phyloP scores from a whole-genome alignment of 2,329 filamentous ascomycete species.

The Sporothrix schenckii region DNA sequence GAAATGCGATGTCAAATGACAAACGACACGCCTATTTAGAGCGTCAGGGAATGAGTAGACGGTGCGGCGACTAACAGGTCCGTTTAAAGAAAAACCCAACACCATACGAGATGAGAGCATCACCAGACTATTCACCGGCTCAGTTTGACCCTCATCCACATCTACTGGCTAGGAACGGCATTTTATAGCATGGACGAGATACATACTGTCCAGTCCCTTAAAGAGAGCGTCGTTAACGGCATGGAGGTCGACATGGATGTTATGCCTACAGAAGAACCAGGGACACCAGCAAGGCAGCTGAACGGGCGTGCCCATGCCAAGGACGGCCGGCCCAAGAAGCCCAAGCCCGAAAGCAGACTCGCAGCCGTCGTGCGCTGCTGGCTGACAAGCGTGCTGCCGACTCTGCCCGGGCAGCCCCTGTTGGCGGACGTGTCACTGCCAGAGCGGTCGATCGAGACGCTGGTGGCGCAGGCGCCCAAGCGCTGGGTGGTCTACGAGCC shows the following conservation, averaged over 20 bases:
- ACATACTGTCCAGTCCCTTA: neutral
- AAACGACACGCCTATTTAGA: neutral
- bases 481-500: conserved; percentile 64
- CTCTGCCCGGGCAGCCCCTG: conserved; percentile 30
- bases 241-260: conserved; percentile 5
- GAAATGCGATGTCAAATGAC: neutral
- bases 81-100: neutral
- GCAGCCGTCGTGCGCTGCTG: conserved; percentile 45
- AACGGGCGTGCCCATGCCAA: conserved; percentile 39
- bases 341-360: conserved; percentile 45
- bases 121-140: too few relatives aligned
- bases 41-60: neutral
- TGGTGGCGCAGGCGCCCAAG: conserved; percentile 54
- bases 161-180: neutral
- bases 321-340: conserved; percentile 32
- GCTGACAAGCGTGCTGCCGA: conserved; percentile 36
- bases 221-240: neutral
- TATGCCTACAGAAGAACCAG: neutral
- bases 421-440: conserved; percentile 1
- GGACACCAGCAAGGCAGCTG: neutral
- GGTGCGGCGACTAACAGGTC: neutral
- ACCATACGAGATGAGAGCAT: too few relatives aligned
- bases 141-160: neutral
- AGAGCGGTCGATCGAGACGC: conserved; percentile 28
- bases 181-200: neutral